These are phyloP conservation scores for Stramenopiles sp. DNA, from an alignment of 352 stramenopile species.

Conservation along the genomic window DNA sequence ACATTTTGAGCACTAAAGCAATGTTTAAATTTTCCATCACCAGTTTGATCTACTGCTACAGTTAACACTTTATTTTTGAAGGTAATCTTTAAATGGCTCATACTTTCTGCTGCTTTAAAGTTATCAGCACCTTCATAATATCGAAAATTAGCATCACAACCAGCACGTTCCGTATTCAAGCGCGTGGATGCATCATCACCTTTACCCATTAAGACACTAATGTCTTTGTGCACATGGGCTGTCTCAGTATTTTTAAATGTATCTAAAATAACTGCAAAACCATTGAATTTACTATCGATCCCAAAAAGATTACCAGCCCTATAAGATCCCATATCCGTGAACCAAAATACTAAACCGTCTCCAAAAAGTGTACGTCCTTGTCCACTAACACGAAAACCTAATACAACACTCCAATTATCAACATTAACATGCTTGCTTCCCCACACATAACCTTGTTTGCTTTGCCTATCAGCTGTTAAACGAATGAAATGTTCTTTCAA, in stretches of 20 bases:
- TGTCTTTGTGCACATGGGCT: slow-evolving; percentile 50
- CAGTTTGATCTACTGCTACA: slow-evolving; percentile 40
- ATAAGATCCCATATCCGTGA: slow-evolving; percentile 38
- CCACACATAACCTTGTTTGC: slow-evolving; percentile 53
- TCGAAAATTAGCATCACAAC: slow-evolving; percentile 45
- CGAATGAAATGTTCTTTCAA: slow-evolving; percentile 59
- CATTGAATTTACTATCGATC: slow-evolving; percentile 45
- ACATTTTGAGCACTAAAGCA: slow-evolving; percentile 48
- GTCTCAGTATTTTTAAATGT: slow-evolving; percentile 53
- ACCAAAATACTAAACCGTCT: slow-evolving; percentile 52
- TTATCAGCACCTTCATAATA: slow-evolving; percentile 47
- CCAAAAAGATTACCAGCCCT: slow-evolving; percentile 40
- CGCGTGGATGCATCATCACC: slow-evolving; percentile 39
- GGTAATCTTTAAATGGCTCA: slow-evolving; percentile 38
- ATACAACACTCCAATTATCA: slow-evolving; percentile 35
- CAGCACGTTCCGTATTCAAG: slow-evolving; percentile 38
- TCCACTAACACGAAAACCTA: slow-evolving; percentile 55
- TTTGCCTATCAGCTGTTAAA: slow-evolving; percentile 58
- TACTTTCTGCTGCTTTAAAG: slow-evolving; percentile 40
- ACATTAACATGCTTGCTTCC: slow-evolving; percentile 31
- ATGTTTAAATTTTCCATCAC: slow-evolving; percentile 33
- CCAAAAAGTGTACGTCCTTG: slow-evolving; percentile 53
- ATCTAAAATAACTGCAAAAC: slow-evolving; percentile 38
- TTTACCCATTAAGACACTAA: slow-evolving; percentile 55
- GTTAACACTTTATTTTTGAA: slow-evolving; percentile 34